phyloP scores from a whole-genome alignment of 2,329 filamentous ascomycete species.

The Cucurbitaria berberidis region DNA sequence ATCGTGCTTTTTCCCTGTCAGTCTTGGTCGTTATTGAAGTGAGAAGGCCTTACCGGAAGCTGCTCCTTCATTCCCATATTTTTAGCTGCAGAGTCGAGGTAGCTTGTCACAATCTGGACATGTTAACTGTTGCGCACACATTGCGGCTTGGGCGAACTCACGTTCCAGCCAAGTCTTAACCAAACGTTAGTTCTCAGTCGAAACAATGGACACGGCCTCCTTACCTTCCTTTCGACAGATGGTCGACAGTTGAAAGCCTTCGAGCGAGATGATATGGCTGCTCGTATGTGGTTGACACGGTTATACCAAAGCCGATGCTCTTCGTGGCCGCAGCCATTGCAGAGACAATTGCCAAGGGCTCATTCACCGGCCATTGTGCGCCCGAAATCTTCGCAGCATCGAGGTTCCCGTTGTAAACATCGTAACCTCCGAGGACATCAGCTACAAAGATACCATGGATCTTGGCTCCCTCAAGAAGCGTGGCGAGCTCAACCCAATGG shows the following conservation, averaged over 20 bases:
- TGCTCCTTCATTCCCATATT: slow-evolving; percentile 67
- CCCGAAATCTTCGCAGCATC: slow-evolving; percentile 66
- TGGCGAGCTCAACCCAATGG: slow-evolving; percentile 48
- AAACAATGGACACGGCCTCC: neutral
- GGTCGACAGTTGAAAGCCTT: slow-evolving; percentile 70
- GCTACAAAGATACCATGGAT: slow-evolving; percentile 52
- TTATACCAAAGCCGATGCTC: slow-evolving; percentile 72
- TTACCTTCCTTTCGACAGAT: slow-evolving; percentile 66
- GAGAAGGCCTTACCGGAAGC: slow-evolving; percentile 61
- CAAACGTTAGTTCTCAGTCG: slow-evolving; percentile 3
- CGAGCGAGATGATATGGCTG: slow-evolving; percentile 71
- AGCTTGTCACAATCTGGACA: slow-evolving; percentile 68
- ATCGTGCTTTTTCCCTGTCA: slow-evolving; percentile 60
- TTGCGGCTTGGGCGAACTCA: slow-evolving; percentile 12
- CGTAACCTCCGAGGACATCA: slow-evolving; percentile 64
- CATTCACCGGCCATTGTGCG: slow-evolving; percentile 75
- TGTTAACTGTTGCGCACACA: slow-evolving; percentile 1
- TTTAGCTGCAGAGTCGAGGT: slow-evolving; percentile 69
- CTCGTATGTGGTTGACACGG: slow-evolving; percentile 71
- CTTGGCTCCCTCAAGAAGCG: slow-evolving; percentile 47
- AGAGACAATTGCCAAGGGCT: slow-evolving; percentile 67
- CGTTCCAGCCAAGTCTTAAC: slow-evolving; percentile 31
- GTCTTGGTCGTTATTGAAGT: slow-evolving; percentile 63
- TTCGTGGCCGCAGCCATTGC: slow-evolving; percentile 72
- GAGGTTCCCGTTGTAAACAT: slow-evolving; percentile 71